Base-by-base conservation (phyloP, 495 filamentous ascomycete genomes). In the Penicillium canariense region DNA sequence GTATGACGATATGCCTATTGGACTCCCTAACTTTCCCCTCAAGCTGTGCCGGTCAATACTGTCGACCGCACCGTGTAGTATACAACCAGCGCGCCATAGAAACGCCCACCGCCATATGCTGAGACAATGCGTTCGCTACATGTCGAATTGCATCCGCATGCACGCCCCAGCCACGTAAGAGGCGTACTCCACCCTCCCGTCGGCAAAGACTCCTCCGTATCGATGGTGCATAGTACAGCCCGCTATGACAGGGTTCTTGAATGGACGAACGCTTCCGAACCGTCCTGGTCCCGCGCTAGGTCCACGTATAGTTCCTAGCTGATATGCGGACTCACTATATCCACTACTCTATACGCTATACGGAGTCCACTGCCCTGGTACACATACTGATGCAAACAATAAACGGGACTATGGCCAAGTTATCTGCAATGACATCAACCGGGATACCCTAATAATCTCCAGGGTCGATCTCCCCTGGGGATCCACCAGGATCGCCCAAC, bases 101-200 rank as follows among this genome's bases (percentile, higher is more conserved):
- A n/a, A 23, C 42, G 30, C 25, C 38, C 38, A 56, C 38, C 30
- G 45, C 43, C 27, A 40, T 48, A 18, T 46, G 32, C 34, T 52
- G 45, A 59, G 56, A 59, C 56, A n/a, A 60, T 58, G 50, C 50
- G 30, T 59, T 54, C 52, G 44, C 59, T 48, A 56, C 39, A 54
- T 57, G 32, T 64, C 57, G 47, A 58, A 58, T 52, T 23, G 38
- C 49, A 43, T 46, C 43, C 50, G 48, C 53, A 60, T 56, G 30
- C 49, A 36, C 48, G 42, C 35, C 20, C 15, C 15, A 47, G 54
- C 55, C 63, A 56, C 60, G 60, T 63, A 63, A 63, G 57, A 66
- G 59, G 59, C 59, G 50, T 53, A n/a, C 53, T 62, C 62, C 56
- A 60, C 62, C 23, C 38, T 14, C 25, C 34, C 53, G 40, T 53